Percentiles rank a stretch among this genome's conserved stretches.
phyloP scores from a whole-genome alignment of 2,329 filamentous ascomycete genomes.

The Elsinoe perseae region DNA sequence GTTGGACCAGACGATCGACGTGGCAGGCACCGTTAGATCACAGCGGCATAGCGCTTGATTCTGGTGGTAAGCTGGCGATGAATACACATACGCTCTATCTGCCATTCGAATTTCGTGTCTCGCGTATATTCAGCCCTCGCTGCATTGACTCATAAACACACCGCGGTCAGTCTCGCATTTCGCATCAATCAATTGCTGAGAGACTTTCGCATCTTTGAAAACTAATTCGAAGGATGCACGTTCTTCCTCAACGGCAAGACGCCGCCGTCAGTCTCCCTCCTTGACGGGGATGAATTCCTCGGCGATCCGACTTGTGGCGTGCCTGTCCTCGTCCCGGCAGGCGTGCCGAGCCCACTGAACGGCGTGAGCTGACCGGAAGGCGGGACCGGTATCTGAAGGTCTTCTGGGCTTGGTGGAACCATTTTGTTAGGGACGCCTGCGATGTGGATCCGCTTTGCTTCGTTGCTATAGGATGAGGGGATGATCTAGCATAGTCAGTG shows the following conservation, averaged over 20 bases:
- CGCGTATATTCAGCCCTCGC: background rate
- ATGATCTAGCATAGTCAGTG: constrained; percentile 57
- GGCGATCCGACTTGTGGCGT: constrained; percentile 11
- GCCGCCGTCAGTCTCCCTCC: constrained; percentile 11
- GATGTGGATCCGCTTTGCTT: constrained; percentile 84
- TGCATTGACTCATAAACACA: background rate
- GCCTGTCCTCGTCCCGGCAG: constrained; percentile 20
- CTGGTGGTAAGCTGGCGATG: background rate
- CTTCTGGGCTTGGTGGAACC: constrained; percentile 70
- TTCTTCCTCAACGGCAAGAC: constrained; percentile 14
- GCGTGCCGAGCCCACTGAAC: constrained; percentile 35
- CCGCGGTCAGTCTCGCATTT: background rate
- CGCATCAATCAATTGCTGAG: background rate
- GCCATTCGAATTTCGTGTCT: background rate
- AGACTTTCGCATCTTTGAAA: background rate
- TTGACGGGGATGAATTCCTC: background rate
- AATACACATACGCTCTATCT: background rate
- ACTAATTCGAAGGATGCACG: constrained; percentile 14
- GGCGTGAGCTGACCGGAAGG: constrained; percentile 45
- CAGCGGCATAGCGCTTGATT: too few relatives aligned
- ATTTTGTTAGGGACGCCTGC: constrained; percentile 58
- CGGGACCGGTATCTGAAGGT: constrained; percentile 69
- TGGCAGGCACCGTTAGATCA: too few relatives aligned
- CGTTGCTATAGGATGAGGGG: constrained; percentile 93
- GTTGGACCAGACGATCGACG: too few relatives aligned